Evolutionary conservation across 2,329 filamentous ascomycete species (phyloP), one percentile per base, ranked within the genome.

Genomic region (Penicillium brevicompactum): DNA sequence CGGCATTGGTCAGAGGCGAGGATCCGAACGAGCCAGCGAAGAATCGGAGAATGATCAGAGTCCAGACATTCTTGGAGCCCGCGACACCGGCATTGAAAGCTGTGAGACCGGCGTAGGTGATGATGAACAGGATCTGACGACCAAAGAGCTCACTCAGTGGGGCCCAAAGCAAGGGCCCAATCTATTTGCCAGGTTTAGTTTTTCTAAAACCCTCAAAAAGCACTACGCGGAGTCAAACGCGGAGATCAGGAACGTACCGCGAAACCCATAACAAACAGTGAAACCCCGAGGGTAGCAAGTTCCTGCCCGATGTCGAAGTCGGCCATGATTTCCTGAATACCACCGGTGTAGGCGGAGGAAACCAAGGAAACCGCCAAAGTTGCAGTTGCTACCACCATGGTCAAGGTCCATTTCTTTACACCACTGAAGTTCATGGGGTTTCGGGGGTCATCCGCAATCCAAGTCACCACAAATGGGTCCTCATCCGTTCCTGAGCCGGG

Each of bases 351-450:
- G 10, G 87, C 87, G 1, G 85, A 87, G n/a, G 86, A 89, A 51
- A 85, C 84, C 63, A 92, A 88, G 3, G 89, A 79, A 30, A 91
- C 87, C 27, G 76, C 87, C 42, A 92, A 79, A 1, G 87, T 88
- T 13, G 88, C 84, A 27, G 87, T 64, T 11, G 88, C 87, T 53
- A 87, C 83, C 41, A 87, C 69, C 49, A 83, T 67, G 1, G 86
- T 88, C 59, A 88, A 83, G 30, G 70, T 68, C 88, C 88, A 91
- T 75, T 90, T 90, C 71, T 81, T 82, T 24, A 66, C 52, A 1
- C 66, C 56, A 9, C 80, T 73, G 63, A 85, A 89, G 46, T 77
- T 76, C 79, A 87, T 82, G 1, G 88, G 87, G 70, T 91, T 88
- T 60, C 84, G 82, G 9, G 82, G 81, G 68, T 92, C 89, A 49